A percentile compares a stretch with the other conserved stretches of the same genome.
Evolutionary conservation across 31 red algal genomes (phyloP).

Genomic region (Odonthalia washingtoniensis): DNA sequence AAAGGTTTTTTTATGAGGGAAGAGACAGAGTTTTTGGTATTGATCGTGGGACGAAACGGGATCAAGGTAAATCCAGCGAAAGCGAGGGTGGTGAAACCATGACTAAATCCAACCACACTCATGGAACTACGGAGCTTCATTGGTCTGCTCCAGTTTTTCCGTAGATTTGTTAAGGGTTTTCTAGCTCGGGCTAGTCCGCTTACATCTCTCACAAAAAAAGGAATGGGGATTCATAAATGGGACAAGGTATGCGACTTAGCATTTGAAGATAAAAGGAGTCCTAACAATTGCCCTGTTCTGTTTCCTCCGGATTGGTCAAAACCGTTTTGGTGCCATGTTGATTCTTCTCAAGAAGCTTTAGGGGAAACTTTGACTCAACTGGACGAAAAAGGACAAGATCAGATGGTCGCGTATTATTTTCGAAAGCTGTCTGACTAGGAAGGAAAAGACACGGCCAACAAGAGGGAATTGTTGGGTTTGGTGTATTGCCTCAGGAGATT

Average conservation of each 20-base stretch:
- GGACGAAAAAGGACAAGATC: background rate
- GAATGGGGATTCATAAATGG: background rate
- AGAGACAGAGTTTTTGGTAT: conserved; percentile 27
- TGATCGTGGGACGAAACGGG: conserved; percentile 13
- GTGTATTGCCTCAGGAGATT: conserved; percentile 7
- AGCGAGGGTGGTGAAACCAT: background rate
- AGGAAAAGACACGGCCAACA: conserved; percentile 21
- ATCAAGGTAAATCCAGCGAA: background rate
- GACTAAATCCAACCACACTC: conserved; percentile 3
- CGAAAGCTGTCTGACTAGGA: background rate
- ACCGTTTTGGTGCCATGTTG: conserved; percentile 4
- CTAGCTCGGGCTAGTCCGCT: background rate
- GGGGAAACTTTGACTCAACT: conserved; percentile 22
- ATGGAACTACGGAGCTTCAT: conserved; percentile 37
- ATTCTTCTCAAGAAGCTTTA: conserved; percentile 14
- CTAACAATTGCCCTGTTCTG: conserved; percentile 8
- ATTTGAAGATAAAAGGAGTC: background rate
- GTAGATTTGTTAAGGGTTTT: conserved; percentile 19
- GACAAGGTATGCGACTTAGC: background rate
- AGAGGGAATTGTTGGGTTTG: conserved; percentile 18
- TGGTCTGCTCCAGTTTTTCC: conserved; percentile 35
- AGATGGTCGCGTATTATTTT: background rate
- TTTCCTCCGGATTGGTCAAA: background rate
- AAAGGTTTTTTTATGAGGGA: conserved; percentile 10
- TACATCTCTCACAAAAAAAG: background rate